A percentile compares a stretch with the other conserved stretches of the same genome.
Conservation (phyloP, 257 asterid genomes). For the Lycium barbarum region DNA sequence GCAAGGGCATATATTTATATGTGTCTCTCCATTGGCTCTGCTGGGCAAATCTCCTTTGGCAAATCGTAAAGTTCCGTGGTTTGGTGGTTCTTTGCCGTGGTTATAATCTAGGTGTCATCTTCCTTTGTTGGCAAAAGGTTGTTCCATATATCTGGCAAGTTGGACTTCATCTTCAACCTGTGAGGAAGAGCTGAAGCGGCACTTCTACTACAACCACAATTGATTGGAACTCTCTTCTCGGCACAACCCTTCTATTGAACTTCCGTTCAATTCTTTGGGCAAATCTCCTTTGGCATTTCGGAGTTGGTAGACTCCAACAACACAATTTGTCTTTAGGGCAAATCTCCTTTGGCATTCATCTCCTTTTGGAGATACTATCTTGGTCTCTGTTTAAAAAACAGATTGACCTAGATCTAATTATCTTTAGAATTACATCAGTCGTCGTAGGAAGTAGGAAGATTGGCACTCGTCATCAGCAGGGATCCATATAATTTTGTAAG, state of each 20-base stretch:
- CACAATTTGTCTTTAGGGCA: conserved; percentile 55
- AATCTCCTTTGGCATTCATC: conserved; percentile 94
- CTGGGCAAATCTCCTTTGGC: conserved; percentile 77
- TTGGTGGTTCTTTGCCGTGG: conserved; percentile 38
- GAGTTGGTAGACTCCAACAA: conserved; percentile 51
- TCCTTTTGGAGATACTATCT: conserved; percentile 65
- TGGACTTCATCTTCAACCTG: conserved; percentile 34
- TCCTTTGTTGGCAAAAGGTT: conserved; percentile 29
- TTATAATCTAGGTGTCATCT: conserved; percentile 30
- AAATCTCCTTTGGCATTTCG: conserved; percentile 78
- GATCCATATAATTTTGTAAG: conserved; percentile 16
- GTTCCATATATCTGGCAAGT: conserved; percentile 1
- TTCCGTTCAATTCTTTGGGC: conserved; percentile 47
- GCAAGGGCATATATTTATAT: conserved; percentile 34
- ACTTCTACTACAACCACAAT: conserved; percentile 34
- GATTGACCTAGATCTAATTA: conserved; percentile 27
- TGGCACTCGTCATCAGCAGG: conserved; percentile 28
- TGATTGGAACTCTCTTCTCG: conserved; percentile 33
- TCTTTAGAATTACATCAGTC: background rate
- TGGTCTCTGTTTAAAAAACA: conserved; percentile 38
- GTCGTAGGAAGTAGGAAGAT: conserved; percentile 26
- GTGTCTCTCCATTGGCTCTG: conserved; percentile 37
- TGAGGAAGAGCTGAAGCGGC: conserved; percentile 29
- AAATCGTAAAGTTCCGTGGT: conserved; percentile 47
- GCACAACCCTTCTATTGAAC: conserved; percentile 37